phyloP scores from a whole-genome alignment of 208 protist species.

The Leishmania tarentolae region DNA sequence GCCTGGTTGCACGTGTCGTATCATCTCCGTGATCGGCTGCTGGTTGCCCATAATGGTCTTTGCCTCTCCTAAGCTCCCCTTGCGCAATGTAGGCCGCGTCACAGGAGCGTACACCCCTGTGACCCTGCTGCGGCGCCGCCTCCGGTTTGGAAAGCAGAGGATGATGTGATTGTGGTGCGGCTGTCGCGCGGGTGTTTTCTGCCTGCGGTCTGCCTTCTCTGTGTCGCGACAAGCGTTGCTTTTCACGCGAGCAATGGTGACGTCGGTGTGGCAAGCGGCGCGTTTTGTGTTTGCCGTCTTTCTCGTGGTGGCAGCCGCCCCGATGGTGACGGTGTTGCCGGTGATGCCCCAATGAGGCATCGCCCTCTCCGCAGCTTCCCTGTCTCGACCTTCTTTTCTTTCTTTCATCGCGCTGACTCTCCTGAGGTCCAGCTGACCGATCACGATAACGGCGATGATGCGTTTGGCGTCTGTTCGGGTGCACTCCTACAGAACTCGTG shows the following conservation, averaged over 20 bases:
- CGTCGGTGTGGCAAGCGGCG: conserved; percentile 6
- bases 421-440: not conserved
- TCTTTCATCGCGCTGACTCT: not conserved
- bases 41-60: not conserved
- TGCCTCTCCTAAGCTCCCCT: not conserved
- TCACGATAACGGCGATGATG: not conserved
- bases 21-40: not conserved
- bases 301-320: not conserved
- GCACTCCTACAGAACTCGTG: not conserved
- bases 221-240: not conserved
- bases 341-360: not conserved
- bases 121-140: not conserved
- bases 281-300: not conserved
- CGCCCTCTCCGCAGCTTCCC: not conserved
- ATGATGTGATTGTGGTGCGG: not conserved
- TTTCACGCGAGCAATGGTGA: not conserved
- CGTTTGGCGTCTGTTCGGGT: not conserved
- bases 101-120: not conserved
- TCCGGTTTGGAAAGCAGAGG: not conserved
- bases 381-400: not conserved
- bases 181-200: not conserved
- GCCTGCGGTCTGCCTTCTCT: not conserved
- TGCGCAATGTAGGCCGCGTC: conserved; percentile 3
- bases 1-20: not conserved
- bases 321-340: not conserved